phyloP scores from a whole-genome alignment of 208 protist genomes.

The Wallacemonas sp. region DNA sequence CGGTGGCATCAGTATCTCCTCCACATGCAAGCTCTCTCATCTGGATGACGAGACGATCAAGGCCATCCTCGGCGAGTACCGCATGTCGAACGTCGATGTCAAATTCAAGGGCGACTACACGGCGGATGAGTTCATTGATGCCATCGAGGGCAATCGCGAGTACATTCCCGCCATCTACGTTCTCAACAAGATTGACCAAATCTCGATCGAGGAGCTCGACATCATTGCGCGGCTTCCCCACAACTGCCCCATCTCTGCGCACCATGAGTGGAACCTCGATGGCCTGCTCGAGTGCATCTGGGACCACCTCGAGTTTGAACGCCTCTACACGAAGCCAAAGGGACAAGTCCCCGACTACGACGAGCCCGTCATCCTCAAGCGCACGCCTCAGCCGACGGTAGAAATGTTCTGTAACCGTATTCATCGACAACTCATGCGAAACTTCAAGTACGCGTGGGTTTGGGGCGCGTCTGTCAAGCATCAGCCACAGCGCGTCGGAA shows the following conservation, averaged over 20 bases:
- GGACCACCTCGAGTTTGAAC: conserved; percentile 97
- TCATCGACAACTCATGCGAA: conserved; percentile 95
- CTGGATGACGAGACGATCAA: conserved; percentile 93
- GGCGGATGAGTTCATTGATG: conserved; percentile 98
- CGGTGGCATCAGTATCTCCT: conserved; percentile 89
- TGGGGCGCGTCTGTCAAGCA: conserved; percentile 98
- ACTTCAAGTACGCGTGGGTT: conserved; percentile 99
- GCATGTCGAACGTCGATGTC: conserved; percentile 96
- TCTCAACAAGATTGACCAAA: conserved; percentile 99
- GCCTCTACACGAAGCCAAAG: conserved; percentile 98
- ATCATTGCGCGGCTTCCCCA: conserved; percentile 95
- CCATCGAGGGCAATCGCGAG: conserved; percentile 96
- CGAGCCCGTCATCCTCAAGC: conserved; percentile 96
- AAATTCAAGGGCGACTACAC: conserved; percentile 93
- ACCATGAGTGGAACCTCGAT: conserved; percentile 98
- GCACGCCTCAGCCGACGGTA: conserved; percentile 82
- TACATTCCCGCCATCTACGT: conserved; percentile 98
- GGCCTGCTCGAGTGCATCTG: conserved; percentile 98
- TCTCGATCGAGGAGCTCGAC: conserved; percentile 97
- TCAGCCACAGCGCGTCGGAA: conserved; percentile 96
- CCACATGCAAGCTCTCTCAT: conserved; percentile 85
- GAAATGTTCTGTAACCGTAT: conserved; percentile 97
- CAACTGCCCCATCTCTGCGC: conserved; percentile 96
- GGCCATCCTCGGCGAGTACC: conserved; percentile 93
- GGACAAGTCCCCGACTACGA: conserved; percentile 98